phyloP scores from a whole-genome alignment of 352 stramenopile species.

The Pythium aquatile region DNA sequence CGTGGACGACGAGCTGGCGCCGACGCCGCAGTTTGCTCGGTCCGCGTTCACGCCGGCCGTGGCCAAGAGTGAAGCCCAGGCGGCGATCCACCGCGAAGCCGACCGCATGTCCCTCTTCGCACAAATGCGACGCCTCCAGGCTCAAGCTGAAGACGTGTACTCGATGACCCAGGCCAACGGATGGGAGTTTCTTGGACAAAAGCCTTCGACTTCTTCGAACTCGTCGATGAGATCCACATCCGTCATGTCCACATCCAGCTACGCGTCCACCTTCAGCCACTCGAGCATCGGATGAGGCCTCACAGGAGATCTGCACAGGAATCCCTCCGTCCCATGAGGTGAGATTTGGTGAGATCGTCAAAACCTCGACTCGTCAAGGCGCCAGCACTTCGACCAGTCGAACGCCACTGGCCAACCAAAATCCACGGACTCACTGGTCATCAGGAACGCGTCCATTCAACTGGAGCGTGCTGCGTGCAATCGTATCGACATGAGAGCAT shows the following conservation, averaged over 20 bases:
- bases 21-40: constrained; percentile 8
- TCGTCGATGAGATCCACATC: constrained; percentile 19
- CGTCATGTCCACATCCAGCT: constrained; percentile 19
- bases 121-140: constrained; percentile 24
- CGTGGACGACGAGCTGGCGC: constrained; percentile 9
- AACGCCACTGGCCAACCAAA: too few relatives aligned
- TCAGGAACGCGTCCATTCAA: too few relatives aligned
- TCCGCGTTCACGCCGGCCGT: constrained; percentile 19
- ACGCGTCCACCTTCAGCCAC: constrained; percentile 9
- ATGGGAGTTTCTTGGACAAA: constrained; percentile 19
- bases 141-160: constrained; percentile 23
- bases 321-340: too few relatives aligned
- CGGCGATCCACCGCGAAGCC: constrained; percentile 14
- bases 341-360: too few relatives aligned
- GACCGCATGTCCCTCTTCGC: constrained; percentile 26
- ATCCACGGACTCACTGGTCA: too few relatives aligned
- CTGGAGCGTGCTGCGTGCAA: too few relatives aligned
- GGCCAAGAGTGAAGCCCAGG: constrained; percentile 17
- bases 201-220: constrained; percentile 13
- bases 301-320: not conserved
- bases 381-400: too few relatives aligned
- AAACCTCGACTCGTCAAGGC: too few relatives aligned
- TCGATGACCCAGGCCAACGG: constrained; percentile 25
- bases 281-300: constrained; percentile 10
- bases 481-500: too few relatives aligned